Conservation (phyloP, 176 grass and related monocot genomes). For the Lolium rigidum region DNA sequence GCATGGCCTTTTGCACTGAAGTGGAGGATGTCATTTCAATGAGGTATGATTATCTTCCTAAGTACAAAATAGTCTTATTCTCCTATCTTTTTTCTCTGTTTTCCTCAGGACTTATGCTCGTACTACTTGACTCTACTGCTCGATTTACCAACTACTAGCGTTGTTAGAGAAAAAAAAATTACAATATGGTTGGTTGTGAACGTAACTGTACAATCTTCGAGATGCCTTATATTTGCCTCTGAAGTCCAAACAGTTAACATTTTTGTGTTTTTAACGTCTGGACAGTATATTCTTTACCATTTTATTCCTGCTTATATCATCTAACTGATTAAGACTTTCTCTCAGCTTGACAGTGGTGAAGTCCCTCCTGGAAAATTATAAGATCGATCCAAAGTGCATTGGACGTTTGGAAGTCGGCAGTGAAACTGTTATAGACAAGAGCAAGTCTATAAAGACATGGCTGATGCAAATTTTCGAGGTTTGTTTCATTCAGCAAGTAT, state of each 20-base stretch:
- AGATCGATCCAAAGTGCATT: constrained; percentile 82
- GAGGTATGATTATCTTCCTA: constrained; percentile 47
- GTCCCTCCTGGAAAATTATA: constrained; percentile 81
- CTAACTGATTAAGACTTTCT: constrained; percentile 33
- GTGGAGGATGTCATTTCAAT: constrained; percentile 87
- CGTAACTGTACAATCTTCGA: background rate
- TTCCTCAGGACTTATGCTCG: background rate
- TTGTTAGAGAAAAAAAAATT: background rate
- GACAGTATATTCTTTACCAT: background rate
- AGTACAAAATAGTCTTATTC: background rate
- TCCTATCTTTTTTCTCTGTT: background rate
- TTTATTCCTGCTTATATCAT: background rate
- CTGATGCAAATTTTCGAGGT: constrained; percentile 99
- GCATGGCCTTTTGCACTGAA: constrained; percentile 85
- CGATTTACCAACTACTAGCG: too few relatives aligned
- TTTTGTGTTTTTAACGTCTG: constrained; percentile 4
- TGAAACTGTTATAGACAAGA: constrained; percentile 99
- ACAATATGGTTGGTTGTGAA: background rate
- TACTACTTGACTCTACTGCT: background rate
- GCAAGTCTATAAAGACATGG: constrained; percentile 99
- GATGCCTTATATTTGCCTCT: background rate
- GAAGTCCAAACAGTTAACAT: background rate
- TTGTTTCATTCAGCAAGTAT: constrained; percentile 26
- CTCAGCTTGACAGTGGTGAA: constrained; percentile 88
- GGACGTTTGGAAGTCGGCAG: constrained; percentile 95